A percentile compares a stretch with the other conserved stretches of the same genome.
These are phyloP conservation scores for Aspergillus ibericus DNA, from an alignment of 2,329 filamentous ascomycete genomes.

Conservation along the genomic window DNA sequence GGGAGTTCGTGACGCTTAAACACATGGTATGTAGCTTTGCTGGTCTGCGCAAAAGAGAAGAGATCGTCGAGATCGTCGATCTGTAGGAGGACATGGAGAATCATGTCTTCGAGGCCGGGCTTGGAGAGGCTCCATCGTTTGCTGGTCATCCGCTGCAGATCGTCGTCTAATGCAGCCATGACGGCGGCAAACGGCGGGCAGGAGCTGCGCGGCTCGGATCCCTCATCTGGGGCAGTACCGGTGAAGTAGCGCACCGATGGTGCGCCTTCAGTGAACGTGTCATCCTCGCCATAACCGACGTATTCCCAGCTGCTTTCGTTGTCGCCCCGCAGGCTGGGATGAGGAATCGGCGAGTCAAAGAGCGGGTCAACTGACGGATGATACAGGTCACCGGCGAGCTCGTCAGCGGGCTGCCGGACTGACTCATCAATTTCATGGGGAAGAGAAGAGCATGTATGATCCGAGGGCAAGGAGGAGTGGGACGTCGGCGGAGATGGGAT, in stretches of 20 bases:
- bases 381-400: neutral
- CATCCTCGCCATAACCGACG: constrained; percentile 5
- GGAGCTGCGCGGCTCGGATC: neutral
- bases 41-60: constrained; percentile 7
- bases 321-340: neutral
- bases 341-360: neutral
- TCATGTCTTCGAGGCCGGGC: constrained; percentile 3
- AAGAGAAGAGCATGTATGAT: neutral
- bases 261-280: neutral
- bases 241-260: neutral
- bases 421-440: neutral
- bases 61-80: constrained; percentile 8
- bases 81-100: constrained; percentile 2
- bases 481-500: neutral
- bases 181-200: neutral
- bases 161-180: constrained; percentile 2
- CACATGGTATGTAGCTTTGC: constrained; percentile 5
- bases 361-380: neutral
- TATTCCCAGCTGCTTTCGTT: constrained; percentile 1
- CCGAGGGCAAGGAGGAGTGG: neutral
- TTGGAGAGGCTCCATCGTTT: constrained; percentile 1
- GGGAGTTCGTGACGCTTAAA: constrained; percentile 10
- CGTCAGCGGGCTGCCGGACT: no score
- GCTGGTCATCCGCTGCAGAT: neutral
- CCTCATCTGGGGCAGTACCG: neutral